These are phyloP conservation scores for Pholiota molesta DNA, from an alignment of 768 basidiomycete species.

Conservation along the genomic window DNA sequence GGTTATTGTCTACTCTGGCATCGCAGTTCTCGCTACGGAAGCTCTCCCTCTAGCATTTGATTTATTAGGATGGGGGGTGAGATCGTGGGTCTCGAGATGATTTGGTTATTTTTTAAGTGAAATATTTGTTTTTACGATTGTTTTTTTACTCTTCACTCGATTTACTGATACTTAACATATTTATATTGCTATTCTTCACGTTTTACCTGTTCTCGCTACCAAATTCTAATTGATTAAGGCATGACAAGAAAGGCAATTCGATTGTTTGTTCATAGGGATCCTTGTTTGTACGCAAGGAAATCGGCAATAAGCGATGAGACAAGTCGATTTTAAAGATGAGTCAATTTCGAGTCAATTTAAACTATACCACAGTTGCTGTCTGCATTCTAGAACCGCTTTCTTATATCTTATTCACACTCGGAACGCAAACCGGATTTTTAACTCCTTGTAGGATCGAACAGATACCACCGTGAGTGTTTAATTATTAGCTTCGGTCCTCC, in stretches of 20 bases:
- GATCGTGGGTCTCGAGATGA: conserved; percentile 23
- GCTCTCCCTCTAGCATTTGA: conserved; percentile 70
- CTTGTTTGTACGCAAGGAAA: neutral
- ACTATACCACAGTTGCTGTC: too few species aligned
- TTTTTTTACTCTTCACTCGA: too few species aligned
- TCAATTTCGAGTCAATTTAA: neutral
- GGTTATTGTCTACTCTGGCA: conserved; percentile 88
- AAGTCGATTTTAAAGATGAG: too few species aligned
- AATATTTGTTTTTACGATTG: too few species aligned
- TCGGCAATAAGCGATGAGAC: neutral
- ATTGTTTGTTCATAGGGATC: neutral
- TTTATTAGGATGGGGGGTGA: conserved; percentile 67
- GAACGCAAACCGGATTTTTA: too few species aligned
- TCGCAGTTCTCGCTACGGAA: conserved; percentile 69
- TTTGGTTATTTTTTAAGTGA: neutral
- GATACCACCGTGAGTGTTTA: too few species aligned
- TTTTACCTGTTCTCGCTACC: too few species aligned
- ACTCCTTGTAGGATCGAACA: too few species aligned
- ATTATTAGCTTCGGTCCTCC: too few species aligned
- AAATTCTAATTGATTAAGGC: too few species aligned
- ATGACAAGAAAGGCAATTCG: neutral
- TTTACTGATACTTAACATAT: neutral
- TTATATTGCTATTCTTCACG: neutral
- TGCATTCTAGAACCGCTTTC: too few species aligned
- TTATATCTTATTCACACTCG: too few species aligned